These are phyloP conservation scores for Aristolochia californica DNA, from an alignment of 164 flowering plant species.

Conservation along the genomic window DNA sequence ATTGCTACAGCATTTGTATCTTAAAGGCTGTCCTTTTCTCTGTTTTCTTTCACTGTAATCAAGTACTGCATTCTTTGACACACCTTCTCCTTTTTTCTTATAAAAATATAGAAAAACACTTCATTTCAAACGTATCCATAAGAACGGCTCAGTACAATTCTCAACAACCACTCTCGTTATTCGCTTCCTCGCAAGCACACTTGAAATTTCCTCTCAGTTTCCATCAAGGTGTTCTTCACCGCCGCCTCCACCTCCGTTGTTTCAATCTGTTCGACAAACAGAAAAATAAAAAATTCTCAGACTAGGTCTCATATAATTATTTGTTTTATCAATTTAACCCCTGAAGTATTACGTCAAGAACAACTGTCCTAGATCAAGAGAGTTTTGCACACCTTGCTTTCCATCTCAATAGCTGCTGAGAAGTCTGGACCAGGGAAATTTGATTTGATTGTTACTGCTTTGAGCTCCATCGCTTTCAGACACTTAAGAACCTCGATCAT, in stretches of 20 bases:
- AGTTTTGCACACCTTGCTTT: conserved; percentile 16
- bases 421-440: conserved; percentile 16
- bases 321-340: neutral
- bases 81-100: no score
- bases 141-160: no score
- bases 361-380: neutral
- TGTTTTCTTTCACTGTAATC: no score
- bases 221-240: neutral
- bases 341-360: neutral
- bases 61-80: no score
- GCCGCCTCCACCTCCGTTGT: neutral
- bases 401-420: conserved; percentile 21
- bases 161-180: neutral
- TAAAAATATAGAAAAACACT: no score
- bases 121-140: no score
- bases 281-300: neutral
- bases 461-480: conserved; percentile 22
- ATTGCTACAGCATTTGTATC: no score
- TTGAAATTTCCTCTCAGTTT: neutral
- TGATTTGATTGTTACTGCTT: conserved; percentile 18
- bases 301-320: neutral
- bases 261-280: neutral
- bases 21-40: no score
- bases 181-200: neutral
- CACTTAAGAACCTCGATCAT: conserved; percentile 28